These are phyloP conservation scores for Yueomyces sp. DNA, from an alignment of 1,139 yeast genomes.

Conservation along the genomic window DNA sequence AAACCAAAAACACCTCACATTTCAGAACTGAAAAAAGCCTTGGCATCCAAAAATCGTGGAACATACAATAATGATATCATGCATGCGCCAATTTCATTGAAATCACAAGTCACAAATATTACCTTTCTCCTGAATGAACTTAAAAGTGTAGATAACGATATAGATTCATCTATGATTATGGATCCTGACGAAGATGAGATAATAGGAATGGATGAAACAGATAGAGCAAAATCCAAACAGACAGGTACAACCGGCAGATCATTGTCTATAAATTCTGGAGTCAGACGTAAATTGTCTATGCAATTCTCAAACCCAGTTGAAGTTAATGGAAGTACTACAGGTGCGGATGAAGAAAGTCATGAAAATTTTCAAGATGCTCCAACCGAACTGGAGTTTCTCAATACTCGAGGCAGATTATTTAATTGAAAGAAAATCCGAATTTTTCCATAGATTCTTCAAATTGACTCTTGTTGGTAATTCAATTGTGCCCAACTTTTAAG, in stretches of 20 bases:
- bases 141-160: slow-evolving; percentile 13
- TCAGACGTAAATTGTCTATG: too few species aligned
- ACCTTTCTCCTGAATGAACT: slow-evolving; percentile 24
- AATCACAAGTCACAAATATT: slow-evolving; percentile 24
- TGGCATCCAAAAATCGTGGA: background rate
- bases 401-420: slow-evolving; percentile 16
- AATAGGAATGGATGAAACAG: slow-evolving; percentile 20
- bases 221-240: slow-evolving; percentile 13
- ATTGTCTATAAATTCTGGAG: too few species aligned
- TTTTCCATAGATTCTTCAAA: too few species aligned
- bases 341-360: slow-evolving; percentile 4
- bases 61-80: background rate
- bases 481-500: too few species aligned
- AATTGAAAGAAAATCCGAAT: background rate
- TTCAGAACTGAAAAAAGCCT: slow-evolving; percentile 14
- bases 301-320: too few species aligned
- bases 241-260: background rate
- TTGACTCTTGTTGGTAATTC: too few species aligned
- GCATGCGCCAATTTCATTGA: slow-evolving; percentile 24
- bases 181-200: slow-evolving; percentile 26
- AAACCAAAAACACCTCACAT: background rate
- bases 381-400: slow-evolving; percentile 13
- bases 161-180: slow-evolving; percentile 10
- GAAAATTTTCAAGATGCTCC: slow-evolving; percentile 22
- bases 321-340: too few species aligned